A percentile compares a stretch with the other conserved stretches of the same genome.
phyloP scores from a whole-genome alignment of 768 basidiomycete genomes.

The Psilocybe tampanensis region DNA sequence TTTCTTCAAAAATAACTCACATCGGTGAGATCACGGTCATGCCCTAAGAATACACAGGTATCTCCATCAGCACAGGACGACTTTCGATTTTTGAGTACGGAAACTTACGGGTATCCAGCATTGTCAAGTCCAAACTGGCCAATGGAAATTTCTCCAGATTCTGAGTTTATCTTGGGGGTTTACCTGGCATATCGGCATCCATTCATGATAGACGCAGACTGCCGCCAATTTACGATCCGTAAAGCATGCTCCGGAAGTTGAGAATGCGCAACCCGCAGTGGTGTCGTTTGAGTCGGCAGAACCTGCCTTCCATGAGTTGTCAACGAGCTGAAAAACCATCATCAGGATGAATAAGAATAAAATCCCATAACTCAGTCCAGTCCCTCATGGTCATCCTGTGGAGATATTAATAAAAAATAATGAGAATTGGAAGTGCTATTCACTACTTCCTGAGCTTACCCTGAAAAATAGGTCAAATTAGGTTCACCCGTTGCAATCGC shows the following conservation, averaged over 20 bases:
- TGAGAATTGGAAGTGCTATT: not conserved
- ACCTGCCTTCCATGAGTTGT: slow-evolving; percentile 60
- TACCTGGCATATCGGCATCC: slow-evolving; percentile 65
- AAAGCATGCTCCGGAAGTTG: slow-evolving; percentile 56
- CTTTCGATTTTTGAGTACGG: not conserved
- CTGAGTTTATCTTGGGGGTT: slow-evolving; percentile 54
- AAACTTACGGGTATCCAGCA: slow-evolving; percentile 60
- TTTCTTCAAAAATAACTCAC: slow-evolving; percentile 26
- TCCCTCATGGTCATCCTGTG: slow-evolving; percentile 56
- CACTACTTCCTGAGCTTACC: slow-evolving; percentile 6
- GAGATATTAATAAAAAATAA: not conserved
- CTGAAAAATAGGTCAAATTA: slow-evolving; percentile 1
- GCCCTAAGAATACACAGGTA: slow-evolving; percentile 28
- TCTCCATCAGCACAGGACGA: slow-evolving; percentile 1
- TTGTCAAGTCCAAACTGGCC: slow-evolving; percentile 61
- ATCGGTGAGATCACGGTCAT: slow-evolving; percentile 61
- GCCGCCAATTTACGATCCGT: slow-evolving; percentile 62
- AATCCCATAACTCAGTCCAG: not conserved
- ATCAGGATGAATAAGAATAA: not conserved
- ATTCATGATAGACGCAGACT: slow-evolving; percentile 61
- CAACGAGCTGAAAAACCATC: slow-evolving; percentile 41
- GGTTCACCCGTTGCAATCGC: too few relatives aligned
- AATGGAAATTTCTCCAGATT: slow-evolving; percentile 66
- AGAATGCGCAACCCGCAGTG: slow-evolving; percentile 48
- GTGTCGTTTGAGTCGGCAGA: slow-evolving; percentile 59